Percentiles rank a stretch among this genome's conserved stretches.
These are phyloP conservation scores for Zymoseptoria passerinii DNA, from an alignment of 2,329 filamentous ascomycete species.

Conservation along the genomic window DNA sequence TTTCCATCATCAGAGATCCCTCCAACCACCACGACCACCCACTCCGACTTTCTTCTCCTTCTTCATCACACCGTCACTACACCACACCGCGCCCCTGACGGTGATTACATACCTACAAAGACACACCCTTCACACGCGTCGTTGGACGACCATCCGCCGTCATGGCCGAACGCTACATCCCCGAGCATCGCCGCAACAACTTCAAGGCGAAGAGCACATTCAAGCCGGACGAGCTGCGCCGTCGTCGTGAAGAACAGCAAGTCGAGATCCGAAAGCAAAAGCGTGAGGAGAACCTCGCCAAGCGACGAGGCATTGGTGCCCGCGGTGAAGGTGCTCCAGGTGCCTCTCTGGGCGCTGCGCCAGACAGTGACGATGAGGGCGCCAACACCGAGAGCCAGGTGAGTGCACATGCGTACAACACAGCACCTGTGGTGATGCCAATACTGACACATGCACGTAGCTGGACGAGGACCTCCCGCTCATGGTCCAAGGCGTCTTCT, in stretches of 20 bases:
- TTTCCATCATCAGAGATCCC: background rate
- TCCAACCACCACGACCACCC: background rate
- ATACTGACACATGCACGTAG: conserved; percentile 41
- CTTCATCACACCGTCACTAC: background rate
- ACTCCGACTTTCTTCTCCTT: background rate
- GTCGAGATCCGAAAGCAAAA: conserved; percentile 98
- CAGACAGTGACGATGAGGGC: conserved; percentile 96
- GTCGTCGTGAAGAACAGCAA: conserved; percentile 97
- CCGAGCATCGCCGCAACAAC: conserved; percentile 96
- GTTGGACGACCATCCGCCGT: conserved; percentile 33
- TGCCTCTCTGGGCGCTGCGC: conserved; percentile 74
- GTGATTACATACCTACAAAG: background rate
- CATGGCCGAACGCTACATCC: conserved; percentile 99
- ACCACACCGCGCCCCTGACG: background rate
- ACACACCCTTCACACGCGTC: conserved; percentile 10
- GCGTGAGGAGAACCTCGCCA: conserved; percentile 97
- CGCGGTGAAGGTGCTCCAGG: conserved; percentile 63
- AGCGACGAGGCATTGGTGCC: conserved; percentile 86
- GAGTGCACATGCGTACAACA: conserved; percentile 32
- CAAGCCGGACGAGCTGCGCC: conserved; percentile 97
- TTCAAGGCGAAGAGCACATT: conserved; percentile 99
- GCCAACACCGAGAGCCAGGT: conserved; percentile 95
- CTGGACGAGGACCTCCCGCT: conserved; percentile 95
- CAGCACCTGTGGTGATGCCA: background rate
- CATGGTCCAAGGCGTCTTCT: conserved; percentile 98